These are phyloP conservation scores for Phyllosticta paracitricarpa DNA, from an alignment of 2,329 filamentous ascomycete genomes.

Conservation along the genomic window DNA sequence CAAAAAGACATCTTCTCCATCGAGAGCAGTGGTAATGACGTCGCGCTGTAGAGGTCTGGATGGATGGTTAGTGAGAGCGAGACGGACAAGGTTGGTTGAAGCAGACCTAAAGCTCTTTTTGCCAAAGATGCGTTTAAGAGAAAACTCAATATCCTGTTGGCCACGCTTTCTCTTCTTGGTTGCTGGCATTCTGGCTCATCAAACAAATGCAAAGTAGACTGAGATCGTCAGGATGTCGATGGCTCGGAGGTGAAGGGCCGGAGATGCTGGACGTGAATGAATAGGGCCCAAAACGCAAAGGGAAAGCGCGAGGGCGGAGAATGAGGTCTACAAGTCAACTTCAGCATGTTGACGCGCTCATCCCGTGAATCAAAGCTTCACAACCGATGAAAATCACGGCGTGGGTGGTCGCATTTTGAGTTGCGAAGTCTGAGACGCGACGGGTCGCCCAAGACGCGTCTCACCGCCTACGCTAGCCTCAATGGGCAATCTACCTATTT, in stretches of 20 bases:
- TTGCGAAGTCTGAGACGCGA: background rate
- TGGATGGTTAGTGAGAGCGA: background rate
- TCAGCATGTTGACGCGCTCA: background rate
- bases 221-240: background rate
- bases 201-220: background rate
- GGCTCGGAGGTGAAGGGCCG: background rate
- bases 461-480: background rate
- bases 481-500: background rate
- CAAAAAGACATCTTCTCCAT: constrained; percentile 82
- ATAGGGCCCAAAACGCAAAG: background rate
- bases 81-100: constrained; percentile 9
- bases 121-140: constrained; percentile 61
- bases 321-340: background rate
- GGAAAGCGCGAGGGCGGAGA: background rate
- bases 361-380: background rate
- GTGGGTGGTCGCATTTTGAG: background rate
- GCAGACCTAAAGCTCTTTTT: constrained; percentile 63
- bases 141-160: constrained; percentile 53
- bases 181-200: constrained; percentile 20
- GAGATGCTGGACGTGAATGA: background rate
- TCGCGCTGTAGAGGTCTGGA: constrained; percentile 72
- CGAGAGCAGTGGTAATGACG: constrained; percentile 71
- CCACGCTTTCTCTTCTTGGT: constrained; percentile 17
- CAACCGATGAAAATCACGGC: background rate
- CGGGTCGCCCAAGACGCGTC: background rate